Percentiles rank a stretch among this genome's conserved stretches.
Conservation (phyloP, 371 early-diverging fungal species). For the Batkoa obscura region DNA sequence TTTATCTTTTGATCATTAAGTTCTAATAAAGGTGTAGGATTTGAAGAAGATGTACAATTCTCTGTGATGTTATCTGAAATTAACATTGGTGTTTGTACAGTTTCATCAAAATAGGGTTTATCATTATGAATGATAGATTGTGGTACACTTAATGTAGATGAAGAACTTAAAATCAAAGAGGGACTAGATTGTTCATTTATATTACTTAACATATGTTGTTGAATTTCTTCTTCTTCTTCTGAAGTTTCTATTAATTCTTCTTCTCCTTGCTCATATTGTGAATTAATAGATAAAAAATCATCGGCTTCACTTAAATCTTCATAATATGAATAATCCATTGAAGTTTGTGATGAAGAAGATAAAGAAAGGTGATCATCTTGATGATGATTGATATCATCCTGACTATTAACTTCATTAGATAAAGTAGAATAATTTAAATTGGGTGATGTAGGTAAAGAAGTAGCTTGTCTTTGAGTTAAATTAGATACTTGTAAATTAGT, state of each 20-base stretch:
- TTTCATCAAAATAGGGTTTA: neutral
- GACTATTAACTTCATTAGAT: neutral
- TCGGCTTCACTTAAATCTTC: conserved; percentile 4
- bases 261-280: neutral
- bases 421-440: neutral
- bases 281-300: neutral
- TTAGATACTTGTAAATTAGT: no score
- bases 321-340: neutral
- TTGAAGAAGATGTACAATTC: neutral
- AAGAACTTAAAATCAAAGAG: neutral
- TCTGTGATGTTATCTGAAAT: neutral
- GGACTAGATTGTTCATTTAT: neutral
- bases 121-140: neutral
- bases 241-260: neutral
- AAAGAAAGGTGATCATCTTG: neutral
- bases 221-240: neutral
- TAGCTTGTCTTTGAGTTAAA: neutral
- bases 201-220: neutral
- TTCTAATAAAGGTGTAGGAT: no score
- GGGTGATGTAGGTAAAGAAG: neutral
- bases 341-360: no score
- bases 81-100: neutral
- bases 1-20: no score
- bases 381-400: neutral
- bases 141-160: neutral